Evolutionary conservation across 768 basidiomycete species (phyloP).

Genomic region (Pulveroboletus sp.): DNA sequence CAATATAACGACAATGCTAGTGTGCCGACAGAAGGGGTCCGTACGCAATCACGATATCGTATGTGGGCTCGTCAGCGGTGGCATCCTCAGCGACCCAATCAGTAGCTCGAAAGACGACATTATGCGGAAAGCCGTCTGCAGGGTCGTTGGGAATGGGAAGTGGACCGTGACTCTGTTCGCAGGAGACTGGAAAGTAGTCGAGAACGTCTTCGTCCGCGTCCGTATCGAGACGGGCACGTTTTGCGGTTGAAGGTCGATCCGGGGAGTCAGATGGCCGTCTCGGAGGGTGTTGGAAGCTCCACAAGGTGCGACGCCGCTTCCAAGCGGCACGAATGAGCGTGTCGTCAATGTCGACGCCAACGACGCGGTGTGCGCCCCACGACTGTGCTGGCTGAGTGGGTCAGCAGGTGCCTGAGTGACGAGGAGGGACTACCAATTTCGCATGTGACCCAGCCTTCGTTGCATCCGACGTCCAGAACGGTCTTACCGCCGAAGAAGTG

Average conservation of each 20-base stretch:
- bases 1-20: background rate
- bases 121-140: conserved; percentile 62
- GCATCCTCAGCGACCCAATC: conserved; percentile 67
- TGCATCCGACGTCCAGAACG: conserved; percentile 84
- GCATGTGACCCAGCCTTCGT: conserved; percentile 80
- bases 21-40: conserved; percentile 19
- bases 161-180: conserved; percentile 70
- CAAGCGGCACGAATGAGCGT: conserved; percentile 71
- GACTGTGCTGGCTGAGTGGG: conserved; percentile 48
- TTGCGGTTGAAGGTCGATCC: background rate
- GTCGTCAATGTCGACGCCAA: conserved; percentile 85
- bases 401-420: background rate
- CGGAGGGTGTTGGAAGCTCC: conserved; percentile 55
- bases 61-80: conserved; percentile 53
- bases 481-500: conserved; percentile 48
- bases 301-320: conserved; percentile 62
- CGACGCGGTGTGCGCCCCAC: conserved; percentile 56
- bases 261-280: background rate
- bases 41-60: conserved; percentile 79
- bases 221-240: conserved; percentile 11
- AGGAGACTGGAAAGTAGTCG: conserved; percentile 72
- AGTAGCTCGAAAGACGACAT: conserved; percentile 62
- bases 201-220: background rate
- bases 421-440: conserved; percentile 54
- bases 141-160: conserved; percentile 54